Conservation (phyloP, 352 stramenopile genomes). For the Aphanomyces cochlioides region DNA sequence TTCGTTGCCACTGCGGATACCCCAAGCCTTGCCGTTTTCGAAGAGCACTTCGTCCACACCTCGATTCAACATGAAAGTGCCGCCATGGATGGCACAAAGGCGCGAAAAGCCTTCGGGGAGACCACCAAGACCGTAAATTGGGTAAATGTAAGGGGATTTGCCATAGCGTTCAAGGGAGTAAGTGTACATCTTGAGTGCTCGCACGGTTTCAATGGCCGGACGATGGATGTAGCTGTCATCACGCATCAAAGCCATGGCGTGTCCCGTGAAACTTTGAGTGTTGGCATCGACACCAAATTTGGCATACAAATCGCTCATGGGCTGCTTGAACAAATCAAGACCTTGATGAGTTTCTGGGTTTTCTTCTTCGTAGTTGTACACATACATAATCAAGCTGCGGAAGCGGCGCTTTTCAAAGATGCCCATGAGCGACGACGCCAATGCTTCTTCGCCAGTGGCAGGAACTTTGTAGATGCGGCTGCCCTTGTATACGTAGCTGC, state of each 20-base stretch:
- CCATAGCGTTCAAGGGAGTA: constrained; percentile 96
- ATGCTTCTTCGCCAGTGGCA: constrained; percentile 95
- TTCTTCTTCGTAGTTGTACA: constrained; percentile 94
- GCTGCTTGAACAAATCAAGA: constrained; percentile 93
- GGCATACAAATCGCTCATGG: constrained; percentile 97
- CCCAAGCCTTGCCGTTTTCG: constrained; percentile 90
- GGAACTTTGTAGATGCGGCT: constrained; percentile 97
- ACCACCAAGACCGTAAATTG: constrained; percentile 97
- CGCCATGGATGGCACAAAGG: constrained; percentile 98
- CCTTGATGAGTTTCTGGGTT: constrained; percentile 89
- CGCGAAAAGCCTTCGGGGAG: constrained; percentile 99
- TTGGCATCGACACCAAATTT: constrained; percentile 97
- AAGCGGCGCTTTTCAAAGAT: constrained; percentile 99
- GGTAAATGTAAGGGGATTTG: constrained; percentile 99
- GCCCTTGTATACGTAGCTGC: constrained; percentile 97
- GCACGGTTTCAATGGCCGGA: constrained; percentile 91
- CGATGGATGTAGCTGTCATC: constrained; percentile 86
- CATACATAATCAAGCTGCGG: constrained; percentile 97
- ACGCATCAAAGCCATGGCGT: constrained; percentile 98
- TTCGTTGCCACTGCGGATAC: constrained; percentile 88
- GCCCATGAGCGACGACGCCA: constrained; percentile 95
- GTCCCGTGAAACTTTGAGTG: constrained; percentile 99
- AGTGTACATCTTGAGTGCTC: constrained; percentile 97
- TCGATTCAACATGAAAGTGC: constrained; percentile 99
- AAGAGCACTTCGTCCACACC: constrained; percentile 93